phyloP scores from a whole-genome alignment of 2,329 filamentous ascomycete species.

The Teratosphaeria epicoccoides region DNA sequence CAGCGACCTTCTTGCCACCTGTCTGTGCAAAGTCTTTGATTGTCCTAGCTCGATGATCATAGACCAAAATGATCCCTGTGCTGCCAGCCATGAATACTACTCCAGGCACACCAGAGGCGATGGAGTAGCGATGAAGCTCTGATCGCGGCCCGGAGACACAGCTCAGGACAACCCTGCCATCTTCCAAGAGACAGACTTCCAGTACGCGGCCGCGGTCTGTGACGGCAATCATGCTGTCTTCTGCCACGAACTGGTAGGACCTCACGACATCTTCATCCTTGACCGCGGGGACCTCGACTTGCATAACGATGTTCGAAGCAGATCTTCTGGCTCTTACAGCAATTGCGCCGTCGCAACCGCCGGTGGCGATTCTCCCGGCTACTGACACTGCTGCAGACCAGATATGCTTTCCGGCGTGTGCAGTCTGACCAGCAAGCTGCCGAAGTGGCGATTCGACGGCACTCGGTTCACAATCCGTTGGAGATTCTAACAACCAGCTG shows the following conservation, averaged over 20 bases:
- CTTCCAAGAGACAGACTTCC: slow-evolving; percentile 20
- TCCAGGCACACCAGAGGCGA: slow-evolving; percentile 30
- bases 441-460: neutral
- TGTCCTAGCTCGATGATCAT: slow-evolving; percentile 12
- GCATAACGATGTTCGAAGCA: neutral
- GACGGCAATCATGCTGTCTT: slow-evolving; percentile 46
- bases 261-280: slow-evolving; percentile 41
- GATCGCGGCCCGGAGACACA: slow-evolving; percentile 8
- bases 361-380: slow-evolving; percentile 45
- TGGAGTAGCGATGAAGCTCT: slow-evolving; percentile 39
- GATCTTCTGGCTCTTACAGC: slow-evolving; percentile 1
- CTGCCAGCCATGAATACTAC: slow-evolving; percentile 38
- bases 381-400: slow-evolving; percentile 54
- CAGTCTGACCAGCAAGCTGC: slow-evolving; percentile 26
- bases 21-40: slow-evolving; percentile 16
- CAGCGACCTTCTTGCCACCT: slow-evolving; percentile 30
- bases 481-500: slow-evolving; percentile 41
- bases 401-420: slow-evolving; percentile 80
- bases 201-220: slow-evolving; percentile 50
- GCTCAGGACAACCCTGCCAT: slow-evolving; percentile 18
- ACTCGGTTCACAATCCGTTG: neutral
- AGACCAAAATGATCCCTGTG: slow-evolving; percentile 34
- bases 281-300: neutral
- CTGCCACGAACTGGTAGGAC: slow-evolving; percentile 52
- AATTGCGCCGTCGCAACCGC: slow-evolving; percentile 71